These are phyloP conservation scores for Bifiguratus adelaidae DNA, from an alignment of 192 early-diverging fungal species.

Conservation along the genomic window DNA sequence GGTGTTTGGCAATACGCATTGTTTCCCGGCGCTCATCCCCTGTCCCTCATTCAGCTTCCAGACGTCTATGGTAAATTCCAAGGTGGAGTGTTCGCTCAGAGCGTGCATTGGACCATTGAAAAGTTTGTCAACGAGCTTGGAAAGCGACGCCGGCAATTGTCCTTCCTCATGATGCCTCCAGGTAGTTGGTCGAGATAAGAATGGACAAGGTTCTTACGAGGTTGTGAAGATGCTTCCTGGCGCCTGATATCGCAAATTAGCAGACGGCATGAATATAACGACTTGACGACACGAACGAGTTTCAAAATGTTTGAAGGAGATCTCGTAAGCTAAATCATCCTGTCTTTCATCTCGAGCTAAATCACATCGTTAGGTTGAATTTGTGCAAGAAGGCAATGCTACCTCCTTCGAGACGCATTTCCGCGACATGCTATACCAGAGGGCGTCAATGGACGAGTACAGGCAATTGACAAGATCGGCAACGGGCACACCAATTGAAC, in stretches of 20 bases:
- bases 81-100: slow-evolving; percentile 25
- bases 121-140: slow-evolving; percentile 40
- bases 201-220: no score
- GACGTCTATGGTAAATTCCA: slow-evolving; percentile 38
- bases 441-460: slow-evolving; percentile 64
- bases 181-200: slow-evolving; percentile 4
- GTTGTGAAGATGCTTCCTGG: slow-evolving; percentile 52
- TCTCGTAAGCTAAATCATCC: slow-evolving; percentile 13
- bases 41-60: slow-evolving; percentile 22
- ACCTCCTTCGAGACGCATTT: slow-evolving; percentile 53
- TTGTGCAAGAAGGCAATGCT: slow-evolving; percentile 46
- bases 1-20: neutral
- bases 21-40: neutral
- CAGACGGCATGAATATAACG: slow-evolving; percentile 35
- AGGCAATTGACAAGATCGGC: slow-evolving; percentile 31
- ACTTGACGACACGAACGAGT: slow-evolving; percentile 28
- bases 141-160: slow-evolving; percentile 32
- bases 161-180: slow-evolving; percentile 44
- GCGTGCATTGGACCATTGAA: slow-evolving; percentile 50
- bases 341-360: slow-evolving; percentile 2
- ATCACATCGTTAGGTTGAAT: slow-evolving; percentile 39
- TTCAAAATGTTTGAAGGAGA: slow-evolving; percentile 36
- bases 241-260: slow-evolving; percentile 66
- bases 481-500: slow-evolving; percentile 21
- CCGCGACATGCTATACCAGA: slow-evolving; percentile 59